Evolutionary conservation across 352 stramenopile species (phyloP).

Genomic region (Nothophytophthora sp.): DNA sequence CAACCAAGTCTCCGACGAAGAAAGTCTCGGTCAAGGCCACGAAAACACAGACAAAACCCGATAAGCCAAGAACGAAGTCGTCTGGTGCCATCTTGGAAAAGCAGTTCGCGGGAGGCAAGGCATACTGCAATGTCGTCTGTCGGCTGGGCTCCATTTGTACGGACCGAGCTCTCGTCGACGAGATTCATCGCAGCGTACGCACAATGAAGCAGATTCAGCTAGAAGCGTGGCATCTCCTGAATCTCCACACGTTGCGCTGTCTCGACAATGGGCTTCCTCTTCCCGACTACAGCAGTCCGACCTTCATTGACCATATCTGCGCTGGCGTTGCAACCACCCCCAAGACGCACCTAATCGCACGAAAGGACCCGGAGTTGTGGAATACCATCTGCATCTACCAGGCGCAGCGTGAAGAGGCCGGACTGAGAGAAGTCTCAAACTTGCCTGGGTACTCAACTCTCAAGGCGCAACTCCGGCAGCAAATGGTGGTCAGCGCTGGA

Average conservation of each 20-base stretch:
- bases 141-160: slow-evolving; percentile 5
- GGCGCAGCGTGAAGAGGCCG: not conserved
- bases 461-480: slow-evolving; percentile 3
- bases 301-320: slow-evolving; percentile 16
- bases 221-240: slow-evolving; percentile 11
- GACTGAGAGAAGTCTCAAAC: not conserved
- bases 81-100: slow-evolving; percentile 3
- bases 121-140: slow-evolving; percentile 3
- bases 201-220: slow-evolving; percentile 23
- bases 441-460: not conserved
- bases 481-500: slow-evolving; percentile 6
- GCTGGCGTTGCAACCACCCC: slow-evolving; percentile 10
- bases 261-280: slow-evolving; percentile 10
- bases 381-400: slow-evolving; percentile 12
- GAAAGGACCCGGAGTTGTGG: slow-evolving; percentile 12
- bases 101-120: slow-evolving; percentile 7
- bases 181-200: slow-evolving; percentile 4
- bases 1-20: no score
- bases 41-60: no score
- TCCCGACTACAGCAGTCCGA: slow-evolving; percentile 7
- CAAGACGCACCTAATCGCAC: slow-evolving; percentile 5
- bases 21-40: no score
- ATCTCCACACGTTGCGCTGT: slow-evolving; percentile 12
- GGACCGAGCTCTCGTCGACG: slow-evolving; percentile 3
- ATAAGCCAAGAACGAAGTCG: no score